A percentile compares a stretch with the other conserved stretches of the same genome.
phyloP scores from a whole-genome alignment of 1,284 basidiomycete genomes.

The Apiotrichum sp. region DNA sequence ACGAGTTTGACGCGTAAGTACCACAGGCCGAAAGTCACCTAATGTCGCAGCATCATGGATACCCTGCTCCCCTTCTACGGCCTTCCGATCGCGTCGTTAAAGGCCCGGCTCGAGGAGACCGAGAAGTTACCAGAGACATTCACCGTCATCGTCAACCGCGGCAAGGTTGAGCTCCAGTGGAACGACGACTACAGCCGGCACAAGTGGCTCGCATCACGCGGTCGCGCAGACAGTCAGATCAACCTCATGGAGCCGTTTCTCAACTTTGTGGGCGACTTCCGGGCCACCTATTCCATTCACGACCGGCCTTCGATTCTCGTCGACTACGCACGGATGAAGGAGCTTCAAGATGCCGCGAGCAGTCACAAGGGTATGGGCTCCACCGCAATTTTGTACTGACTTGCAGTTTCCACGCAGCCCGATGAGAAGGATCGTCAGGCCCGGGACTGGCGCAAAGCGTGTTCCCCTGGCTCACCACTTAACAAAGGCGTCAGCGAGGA shows the following conservation, averaged over 20 bases:
- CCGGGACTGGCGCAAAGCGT: conserved; percentile 40
- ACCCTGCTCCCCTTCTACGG: conserved; percentile 44
- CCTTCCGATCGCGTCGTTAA: conserved; percentile 35
- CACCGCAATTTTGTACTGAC: not conserved
- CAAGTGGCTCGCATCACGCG: conserved; percentile 42
- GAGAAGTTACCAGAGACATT: conserved; percentile 47
- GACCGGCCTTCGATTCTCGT: conserved; percentile 46
- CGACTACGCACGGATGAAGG: conserved; percentile 33
- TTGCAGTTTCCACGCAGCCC: conserved; percentile 12
- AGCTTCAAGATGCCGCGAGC: conserved; percentile 37
- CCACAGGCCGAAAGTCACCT: not conserved
- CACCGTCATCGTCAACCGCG: conserved; percentile 44
- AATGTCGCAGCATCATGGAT: conserved; percentile 39
- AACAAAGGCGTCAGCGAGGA: conserved; percentile 35
- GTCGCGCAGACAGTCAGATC: conserved; percentile 45
- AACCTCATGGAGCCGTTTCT: conserved; percentile 49
- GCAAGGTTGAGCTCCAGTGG: conserved; percentile 47
- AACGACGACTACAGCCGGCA: conserved; percentile 48
- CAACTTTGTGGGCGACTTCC: conserved; percentile 21
- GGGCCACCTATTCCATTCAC: conserved; percentile 47
- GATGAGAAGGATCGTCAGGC: conserved; percentile 37
- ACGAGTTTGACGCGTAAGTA: conserved; percentile 46
- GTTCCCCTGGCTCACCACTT: conserved; percentile 37
- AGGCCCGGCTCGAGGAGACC: conserved; percentile 34
- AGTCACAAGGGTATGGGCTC: conserved; percentile 21